Evolutionary conservation across 2,329 filamentous ascomycete genomes (phyloP).

Genomic region (Setomelanomma holmii): DNA sequence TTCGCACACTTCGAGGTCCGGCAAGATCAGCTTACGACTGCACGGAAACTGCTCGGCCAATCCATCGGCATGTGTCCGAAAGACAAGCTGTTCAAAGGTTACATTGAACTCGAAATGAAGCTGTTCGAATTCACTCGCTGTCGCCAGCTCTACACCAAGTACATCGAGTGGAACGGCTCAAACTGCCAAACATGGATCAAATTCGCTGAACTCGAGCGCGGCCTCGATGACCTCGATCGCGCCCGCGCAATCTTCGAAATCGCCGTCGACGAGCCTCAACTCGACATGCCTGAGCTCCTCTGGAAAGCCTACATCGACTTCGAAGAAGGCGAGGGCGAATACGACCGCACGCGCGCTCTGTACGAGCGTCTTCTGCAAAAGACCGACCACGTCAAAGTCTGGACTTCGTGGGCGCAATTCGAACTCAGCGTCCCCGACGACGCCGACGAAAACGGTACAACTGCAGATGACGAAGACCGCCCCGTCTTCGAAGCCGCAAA

Average conservation of each 20-base stretch:
- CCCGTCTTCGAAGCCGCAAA: conserved; percentile 84
- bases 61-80: conserved; percentile 96
- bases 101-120: conserved; percentile 90
- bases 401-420: conserved; percentile 98
- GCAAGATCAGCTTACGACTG: conserved; percentile 78
- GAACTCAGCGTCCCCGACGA: conserved; percentile 91
- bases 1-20: conserved; percentile 94
- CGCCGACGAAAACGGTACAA: conserved; percentile 66
- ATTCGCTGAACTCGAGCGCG: conserved; percentile 91
- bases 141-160: conserved; percentile 90
- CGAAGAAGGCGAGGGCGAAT: conserved; percentile 94
- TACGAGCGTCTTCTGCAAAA: conserved; percentile 92
- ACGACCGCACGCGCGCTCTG: conserved; percentile 77
- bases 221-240: conserved; percentile 87
- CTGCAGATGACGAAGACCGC: conserved; percentile 49
- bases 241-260: conserved; percentile 91
- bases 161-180: conserved; percentile 87
- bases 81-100: conserved; percentile 91
- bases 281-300: conserved; percentile 97
- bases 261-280: conserved; percentile 77
- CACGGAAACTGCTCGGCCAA: conserved; percentile 86
- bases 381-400: conserved; percentile 99
- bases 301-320: conserved; percentile 99
- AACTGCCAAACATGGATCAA: conserved; percentile 97
- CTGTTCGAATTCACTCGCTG: conserved; percentile 94